A percentile compares a stretch with the other conserved stretches of the same genome.
phyloP scores from a whole-genome alignment of 306 rosid species.

The Alnus rubra region DNA sequence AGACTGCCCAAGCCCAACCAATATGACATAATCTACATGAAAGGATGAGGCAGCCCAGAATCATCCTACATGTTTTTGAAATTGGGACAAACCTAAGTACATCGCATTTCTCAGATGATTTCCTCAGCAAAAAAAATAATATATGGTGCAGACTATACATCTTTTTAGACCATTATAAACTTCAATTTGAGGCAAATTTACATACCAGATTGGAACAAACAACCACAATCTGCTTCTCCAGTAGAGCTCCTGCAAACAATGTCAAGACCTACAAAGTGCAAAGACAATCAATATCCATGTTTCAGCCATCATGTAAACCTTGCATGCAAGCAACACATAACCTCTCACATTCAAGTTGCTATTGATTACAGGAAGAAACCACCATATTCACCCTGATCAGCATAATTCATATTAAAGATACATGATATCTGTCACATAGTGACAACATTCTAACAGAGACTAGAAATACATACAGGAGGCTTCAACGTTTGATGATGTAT shows the following conservation, averaged over 20 bases:
- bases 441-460: constrained; percentile 6
- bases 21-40: background rate
- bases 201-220: constrained; percentile 92
- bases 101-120: constrained; percentile 9
- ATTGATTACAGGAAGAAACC: background rate
- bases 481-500: constrained; percentile 9
- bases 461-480: background rate
- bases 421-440: constrained; percentile 15
- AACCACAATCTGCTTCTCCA: constrained; percentile 89
- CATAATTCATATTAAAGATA: constrained; percentile 5
- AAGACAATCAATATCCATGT: constrained; percentile 25
- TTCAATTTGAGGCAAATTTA: constrained; percentile 3
- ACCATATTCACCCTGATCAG: background rate
- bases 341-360: too few relatives aligned
- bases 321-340: too few relatives aligned
- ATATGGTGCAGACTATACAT: constrained; percentile 12
- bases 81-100: constrained; percentile 10
- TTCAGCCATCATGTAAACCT: background rate
- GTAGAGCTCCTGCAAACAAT: constrained; percentile 83
- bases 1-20: background rate
- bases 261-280: constrained; percentile 65
- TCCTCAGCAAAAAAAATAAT: constrained; percentile 15
- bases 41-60: background rate
- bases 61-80: background rate
- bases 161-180: constrained; percentile 22